Evolutionary conservation across 441 rosid species (phyloP).

Genomic region (Erodium texanum): DNA sequence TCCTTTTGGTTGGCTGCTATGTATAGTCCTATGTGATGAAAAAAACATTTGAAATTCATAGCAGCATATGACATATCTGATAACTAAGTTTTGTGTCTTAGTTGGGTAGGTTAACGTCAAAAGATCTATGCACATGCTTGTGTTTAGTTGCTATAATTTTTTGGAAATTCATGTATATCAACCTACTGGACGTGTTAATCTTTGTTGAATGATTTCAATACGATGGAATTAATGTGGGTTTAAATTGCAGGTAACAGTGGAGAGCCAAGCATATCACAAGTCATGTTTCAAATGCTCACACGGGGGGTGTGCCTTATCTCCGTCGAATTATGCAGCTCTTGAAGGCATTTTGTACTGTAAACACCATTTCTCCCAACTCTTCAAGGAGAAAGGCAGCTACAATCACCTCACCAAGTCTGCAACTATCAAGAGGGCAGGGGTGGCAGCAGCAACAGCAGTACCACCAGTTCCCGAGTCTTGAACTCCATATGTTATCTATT

Average conservation of each 20-base stretch:
- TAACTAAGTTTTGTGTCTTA: too few relatives aligned
- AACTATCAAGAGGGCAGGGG: constrained; percentile 63
- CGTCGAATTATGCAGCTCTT: constrained; percentile 94
- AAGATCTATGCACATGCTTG: too few relatives aligned
- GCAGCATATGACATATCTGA: background rate
- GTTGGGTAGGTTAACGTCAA: too few relatives aligned
- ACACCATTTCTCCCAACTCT: constrained; percentile 34
- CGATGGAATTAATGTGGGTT: too few relatives aligned
- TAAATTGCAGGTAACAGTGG: constrained; percentile 86
- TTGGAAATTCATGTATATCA: too few relatives aligned
- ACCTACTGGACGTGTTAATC: too few relatives aligned
- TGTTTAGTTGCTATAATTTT: too few relatives aligned
- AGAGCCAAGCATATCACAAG: constrained; percentile 80
- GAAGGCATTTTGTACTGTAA: constrained; percentile 91
- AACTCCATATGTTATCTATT: too few relatives aligned
- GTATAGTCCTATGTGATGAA: background rate
- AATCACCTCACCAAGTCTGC: constrained; percentile 82
- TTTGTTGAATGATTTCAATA: too few relatives aligned
- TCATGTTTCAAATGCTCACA: constrained; percentile 95
- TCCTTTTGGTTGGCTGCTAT: background rate
- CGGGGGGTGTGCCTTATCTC: constrained; percentile 81
- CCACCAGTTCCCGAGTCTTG: constrained; percentile 55
- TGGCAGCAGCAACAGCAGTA: too few relatives aligned
- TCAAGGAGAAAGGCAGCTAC: constrained; percentile 88
- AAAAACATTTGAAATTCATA: background rate